phyloP scores from a whole-genome alignment of 2,329 filamentous ascomycete species.

The Aschersonia sp. region DNA sequence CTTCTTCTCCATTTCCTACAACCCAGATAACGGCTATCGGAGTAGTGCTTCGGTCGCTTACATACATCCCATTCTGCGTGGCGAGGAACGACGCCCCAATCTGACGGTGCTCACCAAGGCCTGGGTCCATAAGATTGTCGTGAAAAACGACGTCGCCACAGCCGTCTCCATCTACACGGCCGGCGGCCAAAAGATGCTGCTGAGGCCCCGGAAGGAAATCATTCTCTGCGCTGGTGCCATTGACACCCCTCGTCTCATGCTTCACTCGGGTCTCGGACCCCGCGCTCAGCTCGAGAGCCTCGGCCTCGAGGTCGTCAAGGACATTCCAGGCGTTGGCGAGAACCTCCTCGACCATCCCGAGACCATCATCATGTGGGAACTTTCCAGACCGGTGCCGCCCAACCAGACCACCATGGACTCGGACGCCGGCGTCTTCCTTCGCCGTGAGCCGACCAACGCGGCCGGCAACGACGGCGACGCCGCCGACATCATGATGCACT shows the following conservation, averaged over 20 bases:
- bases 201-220: slow-evolving; percentile 60
- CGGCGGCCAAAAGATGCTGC: slow-evolving; percentile 34
- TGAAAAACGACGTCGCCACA: slow-evolving; percentile 54
- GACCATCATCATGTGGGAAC: slow-evolving; percentile 56
- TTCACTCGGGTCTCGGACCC: slow-evolving; percentile 43
- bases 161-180: slow-evolving; percentile 54
- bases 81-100: slow-evolving; percentile 71
- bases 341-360: slow-evolving; percentile 48
- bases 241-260: slow-evolving; percentile 58
- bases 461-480: slow-evolving; percentile 54
- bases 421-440: slow-evolving; percentile 78
- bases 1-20: slow-evolving; percentile 86
- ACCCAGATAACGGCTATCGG: slow-evolving; percentile 72
- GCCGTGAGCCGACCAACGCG: slow-evolving; percentile 59
- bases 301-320: slow-evolving; percentile 38
- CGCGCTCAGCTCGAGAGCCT: slow-evolving; percentile 36
- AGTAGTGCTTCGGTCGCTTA: slow-evolving; percentile 85
- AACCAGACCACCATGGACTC: slow-evolving; percentile 88
- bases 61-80: slow-evolving; percentile 78
- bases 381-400: slow-evolving; percentile 59
- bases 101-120: slow-evolving; percentile 76
- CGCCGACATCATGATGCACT: slow-evolving; percentile 90
- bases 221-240: slow-evolving; percentile 69
- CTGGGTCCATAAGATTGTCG: slow-evolving; percentile 72
- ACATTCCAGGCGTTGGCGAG: slow-evolving; percentile 45